Evolutionary conservation across 495 filamentous ascomycete genomes (phyloP), one percentile per base, ranked within the genome.

Genomic region (Peziza echinospora): DNA sequence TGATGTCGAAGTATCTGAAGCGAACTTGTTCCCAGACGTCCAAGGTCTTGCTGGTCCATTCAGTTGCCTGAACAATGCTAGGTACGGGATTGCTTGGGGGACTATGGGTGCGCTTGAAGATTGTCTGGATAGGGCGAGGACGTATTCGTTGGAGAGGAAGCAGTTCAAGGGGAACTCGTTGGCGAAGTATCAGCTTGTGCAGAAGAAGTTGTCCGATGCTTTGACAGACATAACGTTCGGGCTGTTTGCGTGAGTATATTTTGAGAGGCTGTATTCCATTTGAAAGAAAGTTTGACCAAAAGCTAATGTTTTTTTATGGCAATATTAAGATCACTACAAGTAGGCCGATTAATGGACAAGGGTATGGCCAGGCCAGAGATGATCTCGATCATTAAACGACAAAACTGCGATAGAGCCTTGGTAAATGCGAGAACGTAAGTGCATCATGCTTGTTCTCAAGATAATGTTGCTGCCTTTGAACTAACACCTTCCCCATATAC

Each of bases 381-480:
- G 91, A 91, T 97, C 56, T 86, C 80, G 34, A 91, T 97, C 84
- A 77, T 94, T 57, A 97, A 97, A 69, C 71, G 89, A 51, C 86
- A 96, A 67, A 97, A 97, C 62, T 96, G 91, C 65, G 89, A 97
- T 62, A 71, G 80, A 28, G 86, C 89, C 13, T 64, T 97, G 54
- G 64, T 72, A 10, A 83, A 86, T 56, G 75, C 86, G 24, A 71
- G 89, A 47, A 68, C 71, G 75, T 76, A 65, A 53, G 75, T 64
- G 44, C n/a, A n/a, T 49, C 30, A 6, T 48, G 45, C 22, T 49
- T 7, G n/a, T n/a, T n/a, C n/a, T 19, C n/a, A n/a, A n/a, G n/a
- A n/a, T n/a, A n/a, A n/a, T n/a, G n/a, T n/a, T n/a, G n/a, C n/a
- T n/a, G n/a, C n/a, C n/a, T n/a, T n/a, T n/a, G n/a, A n/a, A n/a